Evolutionary conservation across 352 stramenopile genomes (phyloP).

Genomic region (Pythium sukuiense): DNA sequence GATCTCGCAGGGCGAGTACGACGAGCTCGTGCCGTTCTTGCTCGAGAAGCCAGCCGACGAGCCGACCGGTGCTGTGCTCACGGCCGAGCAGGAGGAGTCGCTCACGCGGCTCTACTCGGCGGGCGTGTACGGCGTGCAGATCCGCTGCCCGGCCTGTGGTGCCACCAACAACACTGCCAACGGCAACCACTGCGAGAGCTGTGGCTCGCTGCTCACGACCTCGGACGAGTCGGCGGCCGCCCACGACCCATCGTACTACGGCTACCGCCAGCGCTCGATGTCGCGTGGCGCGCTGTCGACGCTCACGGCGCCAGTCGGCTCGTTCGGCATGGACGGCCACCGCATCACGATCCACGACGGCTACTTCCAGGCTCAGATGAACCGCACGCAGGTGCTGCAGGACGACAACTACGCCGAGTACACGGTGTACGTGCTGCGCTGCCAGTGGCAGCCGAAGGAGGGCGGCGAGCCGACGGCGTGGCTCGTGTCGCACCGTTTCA

Average conservation of each 20-base stretch:
- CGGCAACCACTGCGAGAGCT: constrained; percentile 86
- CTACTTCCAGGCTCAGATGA: constrained; percentile 85
- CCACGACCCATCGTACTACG: constrained; percentile 52
- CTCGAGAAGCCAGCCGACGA: constrained; percentile 67
- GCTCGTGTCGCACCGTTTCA: constrained; percentile 76
- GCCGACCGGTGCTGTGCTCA: constrained; percentile 61
- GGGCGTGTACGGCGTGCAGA: constrained; percentile 83
- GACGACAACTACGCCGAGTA: constrained; percentile 90
- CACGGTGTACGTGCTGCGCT: constrained; percentile 87
- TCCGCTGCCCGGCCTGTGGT: constrained; percentile 83
- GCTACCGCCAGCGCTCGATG: constrained; percentile 60
- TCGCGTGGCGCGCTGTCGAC: constrained; percentile 57
- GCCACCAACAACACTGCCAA: constrained; percentile 89
- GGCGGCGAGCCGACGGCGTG: constrained; percentile 48
- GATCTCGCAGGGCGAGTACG: constrained; percentile 84
- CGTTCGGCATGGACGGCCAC: constrained; percentile 76
- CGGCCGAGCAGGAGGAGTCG: constrained; percentile 81
- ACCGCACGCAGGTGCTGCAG: constrained; percentile 82
- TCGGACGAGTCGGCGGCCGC: constrained; percentile 53
- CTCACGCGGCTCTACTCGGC: constrained; percentile 75
- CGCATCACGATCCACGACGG: constrained; percentile 84
- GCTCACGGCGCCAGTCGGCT: constrained; percentile 67
- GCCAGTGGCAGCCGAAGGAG: constrained; percentile 79
- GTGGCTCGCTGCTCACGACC: constrained; percentile 80
- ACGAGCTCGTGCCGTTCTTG: constrained; percentile 86